Conservation (phyloP, 768 basidiomycete species). For the Suillus alpinus region DNA sequence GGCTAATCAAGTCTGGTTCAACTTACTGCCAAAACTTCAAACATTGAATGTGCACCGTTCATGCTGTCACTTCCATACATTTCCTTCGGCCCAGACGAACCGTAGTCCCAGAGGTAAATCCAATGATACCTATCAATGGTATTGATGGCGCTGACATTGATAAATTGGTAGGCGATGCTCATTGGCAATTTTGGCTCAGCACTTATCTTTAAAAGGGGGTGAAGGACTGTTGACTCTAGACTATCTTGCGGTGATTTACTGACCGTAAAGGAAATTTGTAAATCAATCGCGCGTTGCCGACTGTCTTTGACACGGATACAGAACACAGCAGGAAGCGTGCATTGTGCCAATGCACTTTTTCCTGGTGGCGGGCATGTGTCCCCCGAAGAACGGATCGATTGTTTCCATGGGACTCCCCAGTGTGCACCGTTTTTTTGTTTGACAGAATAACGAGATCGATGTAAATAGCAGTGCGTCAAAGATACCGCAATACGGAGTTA, state of each 20-base stretch:
- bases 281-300: background rate
- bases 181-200: no score
- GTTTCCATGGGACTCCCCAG: background rate
- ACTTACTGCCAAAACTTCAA: no score
- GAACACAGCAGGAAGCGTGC: slow-evolving; percentile 35
- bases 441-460: background rate
- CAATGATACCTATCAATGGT: no score
- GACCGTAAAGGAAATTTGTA: background rate
- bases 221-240: background rate
- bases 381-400: background rate
- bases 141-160: no score
- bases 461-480: background rate
- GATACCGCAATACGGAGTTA: no score
- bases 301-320: background rate
- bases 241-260: background rate
- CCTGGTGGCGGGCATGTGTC: background rate
- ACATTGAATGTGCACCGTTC: no score
- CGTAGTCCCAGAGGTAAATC: no score
- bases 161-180: no score
- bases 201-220: background rate
- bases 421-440: background rate
- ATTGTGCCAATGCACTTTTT: slow-evolving; percentile 30
- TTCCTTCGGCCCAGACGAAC: no score
- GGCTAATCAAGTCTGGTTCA: no score
- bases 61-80: no score